Base-by-base conservation (phyloP, 768 basidiomycete species). In the Mycena pura region DNA sequence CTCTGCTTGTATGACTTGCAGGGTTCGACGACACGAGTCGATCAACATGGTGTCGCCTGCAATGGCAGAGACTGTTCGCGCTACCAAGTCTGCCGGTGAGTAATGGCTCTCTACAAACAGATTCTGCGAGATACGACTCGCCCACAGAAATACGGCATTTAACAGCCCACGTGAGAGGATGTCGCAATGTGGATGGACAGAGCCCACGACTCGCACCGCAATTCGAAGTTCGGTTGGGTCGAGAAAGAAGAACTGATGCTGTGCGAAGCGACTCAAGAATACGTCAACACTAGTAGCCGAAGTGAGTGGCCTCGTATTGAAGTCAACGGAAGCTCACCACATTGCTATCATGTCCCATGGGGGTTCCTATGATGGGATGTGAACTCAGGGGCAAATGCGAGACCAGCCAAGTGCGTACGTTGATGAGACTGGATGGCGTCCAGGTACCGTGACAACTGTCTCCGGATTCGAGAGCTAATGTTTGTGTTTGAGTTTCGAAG, bases 71-170 rank as follows among this genome's bases (percentile, higher is more conserved):
- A 53, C 36, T 3, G 59, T 22, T 0, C 19, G 59, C 6, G 29
- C 22, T 1, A 65, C 45, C 3, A 57, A 34, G 1, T 53, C 34
- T 3, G 39, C 54, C 10, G 60, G 49, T n/a, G 44, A 25, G 25
- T 51, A 34, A n/a, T n/a, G n/a, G n/a, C n/a, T n/a, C n/a, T n/a
- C n/a, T n/a, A 17, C 44, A 34, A 34, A 9, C 11, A 27, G 11
- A 13, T 6, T 36, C 15, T 39, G n/a, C 17, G 53, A 40, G 22
- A 65, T 17, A 6, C 46, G 59, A 19, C 13, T 48, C 38, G 50
- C 64, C 64, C 63, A 65, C 32, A 65, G 64, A 27, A 25, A 10
- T 14, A 65, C 36, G 25, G 45, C 50, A n/a, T 44, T 15, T 8
- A 56, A 10, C 7, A 62, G 60, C 2, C 29, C 47, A 8, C 14